These are phyloP conservation scores for Penicillium antarcticum DNA, from an alignment of 495 filamentous ascomycete species.

Conservation along the genomic window DNA sequence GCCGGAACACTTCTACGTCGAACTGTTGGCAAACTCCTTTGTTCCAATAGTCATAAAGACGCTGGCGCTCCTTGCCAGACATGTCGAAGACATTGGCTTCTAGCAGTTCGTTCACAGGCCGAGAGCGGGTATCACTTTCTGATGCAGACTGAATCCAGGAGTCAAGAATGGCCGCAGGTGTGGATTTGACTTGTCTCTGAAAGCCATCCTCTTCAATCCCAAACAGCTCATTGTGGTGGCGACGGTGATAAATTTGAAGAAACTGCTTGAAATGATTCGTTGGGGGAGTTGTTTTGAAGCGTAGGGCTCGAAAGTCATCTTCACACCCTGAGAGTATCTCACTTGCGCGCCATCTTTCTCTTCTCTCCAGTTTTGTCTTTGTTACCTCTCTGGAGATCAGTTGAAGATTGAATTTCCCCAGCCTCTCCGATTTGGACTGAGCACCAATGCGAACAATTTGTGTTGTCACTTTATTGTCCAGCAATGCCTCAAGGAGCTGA, in stretches of 20 bases:
- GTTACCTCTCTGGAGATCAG: slow-evolving; percentile 23
- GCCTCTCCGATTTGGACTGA: slow-evolving; percentile 56
- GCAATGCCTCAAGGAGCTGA: slow-evolving; percentile 64
- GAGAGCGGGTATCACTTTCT: background rate
- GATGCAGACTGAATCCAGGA: background rate
- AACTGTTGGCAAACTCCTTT: background rate
- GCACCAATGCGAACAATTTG: slow-evolving; percentile 70
- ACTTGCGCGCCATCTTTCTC: slow-evolving; percentile 8
- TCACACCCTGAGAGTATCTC: slow-evolving; percentile 10
- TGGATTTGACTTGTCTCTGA: background rate
- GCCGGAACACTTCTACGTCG: background rate
- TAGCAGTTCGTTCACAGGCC: background rate
- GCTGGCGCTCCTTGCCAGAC: background rate
- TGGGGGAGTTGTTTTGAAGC: background rate
- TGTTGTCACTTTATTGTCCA: slow-evolving; percentile 45
- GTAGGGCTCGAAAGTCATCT: slow-evolving; percentile 5
- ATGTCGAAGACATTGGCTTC: background rate
- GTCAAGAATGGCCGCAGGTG: background rate
- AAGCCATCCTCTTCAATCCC: background rate
- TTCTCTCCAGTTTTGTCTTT: slow-evolving; percentile 42
- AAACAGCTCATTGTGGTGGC: background rate
- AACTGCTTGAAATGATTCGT: background rate
- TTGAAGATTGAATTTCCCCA: slow-evolving; percentile 41
- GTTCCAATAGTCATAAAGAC: background rate
- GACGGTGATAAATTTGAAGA: background rate